A percentile compares a stretch with the other conserved stretches of the same genome.
These are phyloP conservation scores for Podospora conica DNA, from an alignment of 495 filamentous ascomycete genomes.

Conservation along the genomic window DNA sequence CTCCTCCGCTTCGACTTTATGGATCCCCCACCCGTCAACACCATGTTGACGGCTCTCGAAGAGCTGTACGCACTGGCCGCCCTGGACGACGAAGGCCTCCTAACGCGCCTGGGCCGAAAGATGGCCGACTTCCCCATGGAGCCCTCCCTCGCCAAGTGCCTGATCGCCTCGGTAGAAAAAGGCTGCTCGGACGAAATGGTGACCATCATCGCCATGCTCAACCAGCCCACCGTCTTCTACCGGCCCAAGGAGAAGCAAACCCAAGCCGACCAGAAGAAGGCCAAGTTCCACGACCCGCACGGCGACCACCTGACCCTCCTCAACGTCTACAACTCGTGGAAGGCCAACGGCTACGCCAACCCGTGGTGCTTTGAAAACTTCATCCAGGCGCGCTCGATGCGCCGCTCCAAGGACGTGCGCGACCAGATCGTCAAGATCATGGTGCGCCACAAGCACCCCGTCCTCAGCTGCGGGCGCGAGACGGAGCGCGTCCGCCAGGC, in stretches of 20 bases:
- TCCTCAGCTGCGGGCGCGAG: slow-evolving; percentile 79
- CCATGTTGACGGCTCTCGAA: slow-evolving; percentile 93
- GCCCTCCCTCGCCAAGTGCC: slow-evolving; percentile 78
- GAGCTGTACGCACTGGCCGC: slow-evolving; percentile 90
- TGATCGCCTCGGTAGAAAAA: slow-evolving; percentile 81
- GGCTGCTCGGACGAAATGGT: slow-evolving; percentile 91
- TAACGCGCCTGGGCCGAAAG: slow-evolving; percentile 87
- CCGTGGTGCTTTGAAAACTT: slow-evolving; percentile 98
- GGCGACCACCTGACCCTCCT: slow-evolving; percentile 92
- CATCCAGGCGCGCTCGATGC: slow-evolving; percentile 85
- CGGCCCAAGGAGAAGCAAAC: slow-evolving; percentile 94
- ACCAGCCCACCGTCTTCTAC: slow-evolving; percentile 79
- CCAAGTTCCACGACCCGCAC: slow-evolving; percentile 91
- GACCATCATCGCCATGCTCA: slow-evolving; percentile 92
- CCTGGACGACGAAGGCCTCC: slow-evolving; percentile 90
- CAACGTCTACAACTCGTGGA: slow-evolving; percentile 97
- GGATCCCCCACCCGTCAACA: slow-evolving; percentile 93
- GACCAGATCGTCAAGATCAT: slow-evolving; percentile 90
- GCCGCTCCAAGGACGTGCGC: slow-evolving; percentile 83
- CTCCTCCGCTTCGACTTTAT: slow-evolving; percentile 97
- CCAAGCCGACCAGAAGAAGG: slow-evolving; percentile 94
- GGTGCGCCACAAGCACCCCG: slow-evolving; percentile 73
- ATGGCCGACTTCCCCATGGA: slow-evolving; percentile 98
- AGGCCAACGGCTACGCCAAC: slow-evolving; percentile 67
- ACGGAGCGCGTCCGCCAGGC: slow-evolving; percentile 87